Evolutionary conservation across 1,284 basidiomycete species (phyloP).

Genomic region (Sutorius eximius): DNA sequence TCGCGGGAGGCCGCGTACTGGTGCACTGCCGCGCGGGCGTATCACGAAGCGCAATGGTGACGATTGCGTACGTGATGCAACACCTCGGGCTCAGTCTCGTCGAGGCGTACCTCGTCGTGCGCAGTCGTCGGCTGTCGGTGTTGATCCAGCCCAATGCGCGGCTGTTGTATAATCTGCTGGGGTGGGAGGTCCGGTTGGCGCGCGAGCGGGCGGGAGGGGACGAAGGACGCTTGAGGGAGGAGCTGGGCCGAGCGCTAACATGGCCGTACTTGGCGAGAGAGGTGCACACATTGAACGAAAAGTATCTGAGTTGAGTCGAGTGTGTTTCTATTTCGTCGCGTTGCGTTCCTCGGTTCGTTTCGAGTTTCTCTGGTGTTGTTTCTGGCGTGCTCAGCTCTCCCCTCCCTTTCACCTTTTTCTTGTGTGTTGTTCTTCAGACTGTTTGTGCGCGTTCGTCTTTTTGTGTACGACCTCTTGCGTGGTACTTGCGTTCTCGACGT

Average conservation of each 20-base stretch:
- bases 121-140: constrained; percentile 79
- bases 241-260: constrained; percentile 63
- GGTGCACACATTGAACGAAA: constrained; percentile 78
- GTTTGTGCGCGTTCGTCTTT: too few relatives aligned
- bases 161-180: constrained; percentile 88
- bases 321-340: not conserved
- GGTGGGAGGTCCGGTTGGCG: constrained; percentile 88
- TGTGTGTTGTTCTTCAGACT: too few relatives aligned
- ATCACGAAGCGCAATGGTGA: constrained; percentile 89
- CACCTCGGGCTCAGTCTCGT: constrained; percentile 85
- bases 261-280: constrained; percentile 81
- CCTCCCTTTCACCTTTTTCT: too few relatives aligned
- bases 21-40: constrained; percentile 98
- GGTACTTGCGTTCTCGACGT: too few relatives aligned
- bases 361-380: too few relatives aligned
- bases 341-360: too few relatives aligned
- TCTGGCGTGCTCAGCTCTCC: too few relatives aligned
- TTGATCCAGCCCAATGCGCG: constrained; percentile 94
- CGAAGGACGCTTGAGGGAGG: constrained; percentile 48
- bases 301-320: constrained; percentile 58
- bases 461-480: too few relatives aligned
- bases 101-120: constrained; percentile 89
- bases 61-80: constrained; percentile 97
- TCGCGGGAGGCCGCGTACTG: constrained; percentile 83
- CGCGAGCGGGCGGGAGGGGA: constrained; percentile 60